A percentile compares a stretch with the other conserved stretches of the same genome.
Conservation (phyloP, 257 asterid species). For the Capsicum pubescens region DNA sequence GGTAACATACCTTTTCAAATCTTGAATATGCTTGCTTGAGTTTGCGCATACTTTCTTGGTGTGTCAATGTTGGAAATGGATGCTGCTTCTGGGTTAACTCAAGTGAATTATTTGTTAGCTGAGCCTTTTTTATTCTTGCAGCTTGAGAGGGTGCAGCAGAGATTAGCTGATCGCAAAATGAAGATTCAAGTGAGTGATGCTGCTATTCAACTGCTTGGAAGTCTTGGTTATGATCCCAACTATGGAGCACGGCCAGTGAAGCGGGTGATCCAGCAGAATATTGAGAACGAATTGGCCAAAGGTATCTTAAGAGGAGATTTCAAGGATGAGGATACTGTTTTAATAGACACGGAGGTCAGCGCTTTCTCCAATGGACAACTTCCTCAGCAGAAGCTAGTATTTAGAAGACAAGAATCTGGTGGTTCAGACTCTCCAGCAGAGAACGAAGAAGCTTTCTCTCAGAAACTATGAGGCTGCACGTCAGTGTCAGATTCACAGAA, state of each 20-base stretch:
- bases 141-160: conserved; percentile 85
- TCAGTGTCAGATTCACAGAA: neutral
- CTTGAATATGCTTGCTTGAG: neutral
- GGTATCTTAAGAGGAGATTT: conserved; percentile 89
- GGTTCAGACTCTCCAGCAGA: conserved; percentile 51
- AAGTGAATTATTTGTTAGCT: neutral
- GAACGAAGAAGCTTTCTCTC: conserved; percentile 53
- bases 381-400: conserved; percentile 85
- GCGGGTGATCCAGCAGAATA: conserved; percentile 81
- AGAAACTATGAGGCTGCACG: conserved; percentile 8
- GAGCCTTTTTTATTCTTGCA: conserved; percentile 35
- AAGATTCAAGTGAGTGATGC: conserved; percentile 73
- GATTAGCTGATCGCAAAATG: conserved; percentile 84
- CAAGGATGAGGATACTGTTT: conserved; percentile 73
- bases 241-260: conserved; percentile 97
- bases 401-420: conserved; percentile 49
- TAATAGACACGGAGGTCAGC: conserved; percentile 70
- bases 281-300: conserved; percentile 91
- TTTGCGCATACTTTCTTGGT: neutral
- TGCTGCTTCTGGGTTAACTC: neutral
- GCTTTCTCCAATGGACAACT: conserved; percentile 81
- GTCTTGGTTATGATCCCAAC: conserved; percentile 87
- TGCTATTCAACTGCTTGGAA: conserved; percentile 73
- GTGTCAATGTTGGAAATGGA: neutral
- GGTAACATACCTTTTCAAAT: conserved; percentile 42